Evolutionary conservation across 768 basidiomycete genomes (phyloP).

Genomic region (Russula dissimulans): DNA sequence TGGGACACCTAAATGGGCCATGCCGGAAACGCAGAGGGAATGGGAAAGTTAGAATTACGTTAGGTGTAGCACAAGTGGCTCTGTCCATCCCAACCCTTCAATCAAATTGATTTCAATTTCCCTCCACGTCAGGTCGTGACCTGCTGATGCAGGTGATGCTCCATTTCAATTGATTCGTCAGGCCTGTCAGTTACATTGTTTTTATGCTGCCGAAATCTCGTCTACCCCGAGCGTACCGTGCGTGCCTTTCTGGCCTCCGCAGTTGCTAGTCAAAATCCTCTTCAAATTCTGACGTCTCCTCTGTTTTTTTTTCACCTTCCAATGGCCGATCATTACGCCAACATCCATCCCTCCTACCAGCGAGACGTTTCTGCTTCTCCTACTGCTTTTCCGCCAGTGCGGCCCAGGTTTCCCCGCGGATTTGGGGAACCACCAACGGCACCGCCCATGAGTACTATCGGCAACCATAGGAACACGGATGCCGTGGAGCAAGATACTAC

Average conservation of each 20-base stretch:
- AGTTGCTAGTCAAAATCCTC: neutral
- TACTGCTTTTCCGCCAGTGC: neutral
- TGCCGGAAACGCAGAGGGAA: neutral
- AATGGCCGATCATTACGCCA: slow-evolving; percentile 1
- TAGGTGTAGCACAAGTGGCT: neutral
- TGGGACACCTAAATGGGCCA: neutral
- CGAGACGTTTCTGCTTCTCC: neutral
- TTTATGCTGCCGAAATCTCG: neutral
- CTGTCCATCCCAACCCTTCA: neutral
- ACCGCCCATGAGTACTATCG: neutral
- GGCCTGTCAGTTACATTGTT: neutral
- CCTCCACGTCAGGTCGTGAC: neutral
- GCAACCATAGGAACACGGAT: neutral
- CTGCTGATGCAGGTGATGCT: neutral
- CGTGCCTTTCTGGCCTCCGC: neutral
- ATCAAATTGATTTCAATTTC: neutral
- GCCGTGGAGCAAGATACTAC: neutral
- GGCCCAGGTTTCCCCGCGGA: neutral
- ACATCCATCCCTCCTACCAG: neutral
- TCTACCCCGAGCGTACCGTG: neutral
- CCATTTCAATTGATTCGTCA: neutral
- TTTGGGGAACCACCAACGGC: neutral
- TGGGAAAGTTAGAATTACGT: neutral
- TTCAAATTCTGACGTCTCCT: neutral
- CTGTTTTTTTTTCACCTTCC: neutral